Base-by-base conservation (phyloP, 768 basidiomycete genomes). In the Boletus insuetus region DNA sequence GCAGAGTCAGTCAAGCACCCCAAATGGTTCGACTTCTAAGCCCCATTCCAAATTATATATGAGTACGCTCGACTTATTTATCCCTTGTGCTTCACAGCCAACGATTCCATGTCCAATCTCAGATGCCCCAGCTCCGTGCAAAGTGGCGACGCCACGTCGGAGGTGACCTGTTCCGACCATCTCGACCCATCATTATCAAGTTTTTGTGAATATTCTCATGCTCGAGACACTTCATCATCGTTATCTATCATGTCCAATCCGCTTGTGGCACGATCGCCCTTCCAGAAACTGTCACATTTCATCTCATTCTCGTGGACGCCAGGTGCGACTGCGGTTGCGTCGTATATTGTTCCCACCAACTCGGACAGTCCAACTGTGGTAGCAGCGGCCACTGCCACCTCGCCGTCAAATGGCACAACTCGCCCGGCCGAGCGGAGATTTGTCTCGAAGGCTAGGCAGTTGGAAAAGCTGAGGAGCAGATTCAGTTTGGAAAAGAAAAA, bases 1-100 rank as follows among this genome's bases (percentile, higher is more conserved):
- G 56, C 58, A 62, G 46, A 57, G 53, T 55, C 59, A 55, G 68
- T 64, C 55, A 60, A 53, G 58, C 63, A 53, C 46, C 38, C 51
- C 74, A 79, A 82, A 84, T 79, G 83, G 84, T 84, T 85, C 82
- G 82, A 75, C 74, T 58, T 76, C 74, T 78, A 77, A 77, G 68
- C 78, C 81, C 74, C 77, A 75, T 67, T 75, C 73, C 69, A 70
- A 60, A 62, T 64, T 74, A 67, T 66, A 72, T 60, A 75, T 74
- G 72, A 77, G 85, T 84, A 82, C 79, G 83, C 82, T 74, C 77
- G 74, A 77, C 83, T 81, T 67, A 82, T 80, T 73, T 67, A 49
- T 67, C 58, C 64, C 67, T 69, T 70, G 64, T 60, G 43, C 60
- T 72, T 64, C 64, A 72, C 70, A 72, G 70, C 50, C 72, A 65